Base-by-base conservation (phyloP, 1,284 basidiomycete species). In the Ceratobasidium sp. region DNA sequence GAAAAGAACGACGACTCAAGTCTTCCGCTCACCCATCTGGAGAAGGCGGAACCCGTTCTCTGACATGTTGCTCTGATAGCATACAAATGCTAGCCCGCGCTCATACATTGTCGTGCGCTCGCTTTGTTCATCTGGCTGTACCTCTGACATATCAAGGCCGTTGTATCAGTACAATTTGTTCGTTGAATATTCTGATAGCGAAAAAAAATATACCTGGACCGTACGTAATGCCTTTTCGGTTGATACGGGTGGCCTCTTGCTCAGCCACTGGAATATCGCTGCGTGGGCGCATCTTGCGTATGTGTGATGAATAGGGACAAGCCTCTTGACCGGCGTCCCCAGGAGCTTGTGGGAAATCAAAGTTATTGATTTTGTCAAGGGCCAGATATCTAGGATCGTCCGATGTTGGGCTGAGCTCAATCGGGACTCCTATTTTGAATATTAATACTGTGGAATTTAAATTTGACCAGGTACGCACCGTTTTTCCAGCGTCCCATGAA, bases 351-450 rank as follows among this genome's bases (percentile, higher is more conserved):
- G 45, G 14, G 18, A 12, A 62, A 10, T 43, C 18, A 26, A 46
- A 46, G 26, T 45, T 18, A 18, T 48, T 62, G 26, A 26, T 62
- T 16, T 45, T 14, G 28, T 46, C n/a, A 1, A 85, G 81, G 0
- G 75, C 73, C 4, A 78, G 83, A n/a, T 85, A 76, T 0, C 59
- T 76, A 1, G 81, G 80, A 72, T 86, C 80, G 73, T 85, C 84
- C 12, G 77, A 61, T 73, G 81, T 77, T 0, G 85, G 85, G 0
- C 81, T 75, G 12, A 85, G 76, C 57, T 84, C 83, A 36, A 85
- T 78, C 1, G 85, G 85, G 16, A 84, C 82, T 71, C 86, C 87
- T 73, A 85, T 86, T 23, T 6, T n/a, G 21, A n/a, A 8, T 6
- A 28, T 41, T 10, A 10, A n/a, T 12, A 67, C 16, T 67, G 9